These are phyloP conservation scores for Penicillium sp. DNA, from an alignment of 2,329 filamentous ascomycete species.

Conservation along the genomic window DNA sequence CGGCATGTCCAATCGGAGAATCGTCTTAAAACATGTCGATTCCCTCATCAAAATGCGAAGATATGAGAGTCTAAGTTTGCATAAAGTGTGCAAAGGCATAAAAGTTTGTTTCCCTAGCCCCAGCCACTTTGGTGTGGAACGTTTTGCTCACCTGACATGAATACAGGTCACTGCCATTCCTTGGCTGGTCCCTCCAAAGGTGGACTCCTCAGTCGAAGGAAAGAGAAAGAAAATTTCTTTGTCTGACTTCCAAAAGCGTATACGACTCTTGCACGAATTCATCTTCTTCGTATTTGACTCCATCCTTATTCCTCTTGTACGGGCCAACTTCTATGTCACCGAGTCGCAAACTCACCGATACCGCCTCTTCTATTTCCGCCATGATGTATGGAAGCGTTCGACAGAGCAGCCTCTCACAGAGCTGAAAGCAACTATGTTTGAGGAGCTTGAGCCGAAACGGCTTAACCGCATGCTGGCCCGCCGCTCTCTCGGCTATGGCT, in stretches of 20 bases:
- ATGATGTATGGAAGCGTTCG: conserved; percentile 82
- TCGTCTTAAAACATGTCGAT: conserved; percentile 68
- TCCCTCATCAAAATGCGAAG: conserved; percentile 73
- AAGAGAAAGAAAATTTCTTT: conserved; percentile 57
- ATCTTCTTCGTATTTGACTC: conserved; percentile 94
- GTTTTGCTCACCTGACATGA: background rate
- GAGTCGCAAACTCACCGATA: conserved; percentile 81
- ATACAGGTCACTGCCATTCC: conserved; percentile 63
- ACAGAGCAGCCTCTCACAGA: conserved; percentile 68
- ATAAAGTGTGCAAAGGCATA: conserved; percentile 72
- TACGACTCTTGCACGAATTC: conserved; percentile 78
- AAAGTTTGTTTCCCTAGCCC: conserved; percentile 54
- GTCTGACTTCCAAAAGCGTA: conserved; percentile 72
- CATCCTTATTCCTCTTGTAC: conserved; percentile 79
- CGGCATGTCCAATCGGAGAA: conserved; percentile 58
- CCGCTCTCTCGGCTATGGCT: conserved; percentile 70
- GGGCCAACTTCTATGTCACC: conserved; percentile 89
- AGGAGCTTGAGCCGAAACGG: conserved; percentile 64
- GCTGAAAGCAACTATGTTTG: conserved; percentile 72
- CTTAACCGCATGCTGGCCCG: conserved; percentile 59
- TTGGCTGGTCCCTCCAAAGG: conserved; percentile 66
- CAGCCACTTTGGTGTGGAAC: background rate
- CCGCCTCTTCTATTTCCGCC: conserved; percentile 86
- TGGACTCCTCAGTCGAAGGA: conserved; percentile 19
- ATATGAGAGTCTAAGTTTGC: conserved; percentile 77